Base-by-base conservation (phyloP, 2,329 filamentous ascomycete genomes). In the Corinectria fuckeliana region DNA sequence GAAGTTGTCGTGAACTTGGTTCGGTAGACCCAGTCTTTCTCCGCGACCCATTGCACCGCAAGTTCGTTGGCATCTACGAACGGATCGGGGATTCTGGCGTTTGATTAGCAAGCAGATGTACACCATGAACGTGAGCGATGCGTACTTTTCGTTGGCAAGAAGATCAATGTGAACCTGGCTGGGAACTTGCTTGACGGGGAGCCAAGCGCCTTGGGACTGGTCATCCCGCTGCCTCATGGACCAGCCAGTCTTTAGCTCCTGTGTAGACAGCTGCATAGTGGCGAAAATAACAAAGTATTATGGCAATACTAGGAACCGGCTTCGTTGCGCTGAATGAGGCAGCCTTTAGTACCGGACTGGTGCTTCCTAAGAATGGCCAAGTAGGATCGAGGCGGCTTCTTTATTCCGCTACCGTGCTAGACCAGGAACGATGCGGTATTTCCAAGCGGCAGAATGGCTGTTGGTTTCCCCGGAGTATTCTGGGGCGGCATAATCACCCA, bases 21-120 rank as follows among this genome's bases (percentile, higher is more conserved):
- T 56, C 77, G 80, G 75, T 91, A 91, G 18, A 83, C 76, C 89
- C 89, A 91, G 64, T 80, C 77, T 60, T 82, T 82, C 70, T 91
- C 87, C 56, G 86, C 88, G 48, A 91, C 79, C 88, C 88, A 91
- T 9, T 53, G 25, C 2, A 34, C 38, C 13, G 32, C 20, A 34
- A 50, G 48, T 20, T 50, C 48, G 14, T 50, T 50, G 32, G 48
- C 48, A 50, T 50, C 21, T 9, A 50, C 18, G 23, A 50, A 50
- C 9, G 48, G 48, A 39, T 50, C 48, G 18, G 32, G 48, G 23
- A 50, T 50, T 38, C 48, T 50, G 20, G 7, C n/a, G 14, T 20
- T 20, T 8, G 23, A 4, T 50, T 20, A 50, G 48, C 8, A 50
- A 3, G 4, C 6, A 25, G 5, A 6, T 20, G 14, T 2, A 26